Base-by-base conservation (phyloP, 2,329 filamentous ascomycete species). In the Chrysosporium keratinophilum region DNA sequence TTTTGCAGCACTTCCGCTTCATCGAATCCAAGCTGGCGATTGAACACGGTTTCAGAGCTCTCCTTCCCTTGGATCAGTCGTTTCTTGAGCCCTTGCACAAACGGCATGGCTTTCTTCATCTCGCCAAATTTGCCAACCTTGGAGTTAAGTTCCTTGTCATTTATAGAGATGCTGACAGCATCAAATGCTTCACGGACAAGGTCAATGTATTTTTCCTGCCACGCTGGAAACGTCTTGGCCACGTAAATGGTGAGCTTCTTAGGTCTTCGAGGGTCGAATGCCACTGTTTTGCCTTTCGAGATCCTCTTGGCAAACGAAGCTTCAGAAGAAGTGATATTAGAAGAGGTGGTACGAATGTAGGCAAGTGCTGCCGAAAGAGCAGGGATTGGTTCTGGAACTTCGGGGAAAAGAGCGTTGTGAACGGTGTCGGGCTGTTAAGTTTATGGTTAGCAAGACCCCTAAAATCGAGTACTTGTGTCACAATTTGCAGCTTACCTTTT, bases 91-190 rank as follows among this genome's bases (percentile, higher is more conserved):
- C 69, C 73, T 73, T 97, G 90, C 48, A 96, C 84, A 65, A 96
- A 97, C 0, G 93, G 93, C 91, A 97, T 97, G 1, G 89, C 91
- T 74, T 94, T 93, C 81, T 97, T 98, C 79, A 89, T 88, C 59
- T 73, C 71, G 42, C 82, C 83, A 65, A 88, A 77, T 76, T 95
- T 95, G 61, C 82, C 82, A 55, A 96, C 84, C 65, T 83, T 80
- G 60, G 82, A 83, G 63, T 83, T 87, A 45, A 96, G 75, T 54
- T 81, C 82, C 75, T 94, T 95, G 68, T 94, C 87, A 65, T 95
- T 84, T 59, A 86, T 72, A 9, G 75, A 73, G 59, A 86, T 75
- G 60, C 73, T 80, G 46, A 78, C 61, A 15, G 78, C 69, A 57
- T 87, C 78, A 72, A 88, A 88, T 57, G 81, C 74, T 64, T 86